Evolutionary conservation across 768 basidiomycete species (phyloP).

Genomic region (Panaeolus cyanescens): DNA sequence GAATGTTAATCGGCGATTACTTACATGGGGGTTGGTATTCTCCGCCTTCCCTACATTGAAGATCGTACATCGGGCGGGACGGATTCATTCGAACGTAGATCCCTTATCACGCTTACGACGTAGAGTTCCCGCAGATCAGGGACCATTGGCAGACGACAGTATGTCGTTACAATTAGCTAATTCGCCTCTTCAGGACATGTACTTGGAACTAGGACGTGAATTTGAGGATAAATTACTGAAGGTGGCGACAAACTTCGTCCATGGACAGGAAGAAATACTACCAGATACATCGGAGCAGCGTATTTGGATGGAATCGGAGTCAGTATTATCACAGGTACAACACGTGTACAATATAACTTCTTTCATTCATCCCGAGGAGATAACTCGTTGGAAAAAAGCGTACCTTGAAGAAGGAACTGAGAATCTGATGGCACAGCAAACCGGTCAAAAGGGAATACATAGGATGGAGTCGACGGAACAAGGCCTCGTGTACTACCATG

Average conservation of each 20-base stretch:
- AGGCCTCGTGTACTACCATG: conserved; percentile 24
- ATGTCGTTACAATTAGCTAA: too few relatives aligned
- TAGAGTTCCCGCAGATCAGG: conserved; percentile 15
- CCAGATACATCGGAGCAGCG: too few relatives aligned
- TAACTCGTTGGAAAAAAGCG: too few relatives aligned
- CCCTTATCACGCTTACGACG: conserved; percentile 33
- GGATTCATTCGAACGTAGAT: conserved; percentile 41
- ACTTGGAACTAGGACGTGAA: conserved; percentile 20
- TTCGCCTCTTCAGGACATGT: too few relatives aligned
- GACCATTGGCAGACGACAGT: conserved; percentile 12
- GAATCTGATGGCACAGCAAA: too few relatives aligned
- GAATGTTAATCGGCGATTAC: conserved; percentile 34
- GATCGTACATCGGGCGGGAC: conserved; percentile 34
- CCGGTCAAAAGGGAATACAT: too few relatives aligned
- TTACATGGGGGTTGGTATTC: conserved; percentile 36
- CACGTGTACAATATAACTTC: too few relatives aligned
- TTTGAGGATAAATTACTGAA: conserved; percentile 27
- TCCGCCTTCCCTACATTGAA: conserved; percentile 41
- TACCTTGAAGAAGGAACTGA: too few relatives aligned
- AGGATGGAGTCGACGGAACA: too few relatives aligned
- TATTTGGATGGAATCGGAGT: too few relatives aligned
- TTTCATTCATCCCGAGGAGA: too few relatives aligned
- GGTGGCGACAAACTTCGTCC: conserved; percentile 12
- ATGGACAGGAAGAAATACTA: background rate
- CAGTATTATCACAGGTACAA: too few relatives aligned